These are phyloP conservation scores for Ganoderma boninense DNA, from an alignment of 1,284 basidiomycete genomes.

Conservation along the genomic window DNA sequence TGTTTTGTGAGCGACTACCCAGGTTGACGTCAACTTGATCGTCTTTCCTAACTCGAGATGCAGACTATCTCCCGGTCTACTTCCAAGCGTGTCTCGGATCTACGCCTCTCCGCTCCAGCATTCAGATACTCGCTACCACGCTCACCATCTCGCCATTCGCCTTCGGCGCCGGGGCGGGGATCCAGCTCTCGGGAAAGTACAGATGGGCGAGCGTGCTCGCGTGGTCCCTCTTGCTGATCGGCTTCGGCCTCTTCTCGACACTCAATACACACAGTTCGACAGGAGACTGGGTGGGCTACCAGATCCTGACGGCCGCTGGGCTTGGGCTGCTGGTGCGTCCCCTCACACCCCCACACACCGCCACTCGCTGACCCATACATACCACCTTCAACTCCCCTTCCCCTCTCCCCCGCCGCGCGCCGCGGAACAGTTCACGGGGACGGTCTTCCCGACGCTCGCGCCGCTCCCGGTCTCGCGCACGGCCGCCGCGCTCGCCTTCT, in stretches of 20 bases:
- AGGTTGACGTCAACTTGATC: background rate
- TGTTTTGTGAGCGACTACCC: constrained; percentile 17
- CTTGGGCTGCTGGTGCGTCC: constrained; percentile 19
- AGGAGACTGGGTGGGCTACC: constrained; percentile 43
- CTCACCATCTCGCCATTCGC: constrained; percentile 37
- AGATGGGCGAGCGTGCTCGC: constrained; percentile 36
- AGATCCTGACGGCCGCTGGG: constrained; percentile 19
- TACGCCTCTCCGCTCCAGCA: constrained; percentile 9
- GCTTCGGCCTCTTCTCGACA: constrained; percentile 39
- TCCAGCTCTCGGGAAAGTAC: constrained; percentile 37
- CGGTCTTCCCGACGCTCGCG: constrained; percentile 43
- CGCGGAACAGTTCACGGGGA: constrained; percentile 3
- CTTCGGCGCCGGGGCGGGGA: constrained; percentile 34
- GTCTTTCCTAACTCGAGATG: background rate
- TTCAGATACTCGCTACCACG: constrained; percentile 2
- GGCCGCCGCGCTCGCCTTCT: constrained; percentile 47
- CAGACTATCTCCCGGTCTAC: constrained; percentile 22
- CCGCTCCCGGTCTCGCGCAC: constrained; percentile 44
- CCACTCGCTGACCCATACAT: no score
- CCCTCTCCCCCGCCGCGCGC: no score
- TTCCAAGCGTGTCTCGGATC: constrained; percentile 18
- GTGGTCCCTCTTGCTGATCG: constrained; percentile 42
- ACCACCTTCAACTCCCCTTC: background rate
- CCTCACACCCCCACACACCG: background rate
- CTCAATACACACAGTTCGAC: constrained; percentile 35